phyloP scores from a whole-genome alignment of 2,329 filamentous ascomycete species.

The Pezicula neosporulosa region DNA sequence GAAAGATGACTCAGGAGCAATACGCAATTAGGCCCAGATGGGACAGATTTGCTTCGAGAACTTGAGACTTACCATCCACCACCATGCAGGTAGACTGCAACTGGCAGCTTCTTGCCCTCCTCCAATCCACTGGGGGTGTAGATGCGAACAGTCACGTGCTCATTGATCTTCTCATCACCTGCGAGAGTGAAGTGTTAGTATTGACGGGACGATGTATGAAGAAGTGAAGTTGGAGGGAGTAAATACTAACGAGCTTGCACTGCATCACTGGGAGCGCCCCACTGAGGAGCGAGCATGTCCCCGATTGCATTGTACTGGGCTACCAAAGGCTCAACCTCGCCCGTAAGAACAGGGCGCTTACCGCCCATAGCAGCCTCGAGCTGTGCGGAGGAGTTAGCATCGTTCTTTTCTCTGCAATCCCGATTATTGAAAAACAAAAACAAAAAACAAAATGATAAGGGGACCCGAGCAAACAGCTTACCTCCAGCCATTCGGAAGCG shows the following conservation, averaged over 20 bases:
- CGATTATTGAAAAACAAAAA: too few relatives aligned
- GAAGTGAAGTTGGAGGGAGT: not conserved
- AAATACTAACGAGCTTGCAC: not conserved
- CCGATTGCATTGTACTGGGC: slow-evolving; percentile 12
- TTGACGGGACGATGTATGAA: not conserved
- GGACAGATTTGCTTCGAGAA: too few relatives aligned
- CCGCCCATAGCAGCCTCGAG: slow-evolving; percentile 16
- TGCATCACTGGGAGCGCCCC: slow-evolving; percentile 10
- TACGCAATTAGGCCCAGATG: too few relatives aligned
- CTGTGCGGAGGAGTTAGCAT: slow-evolving; percentile 5
- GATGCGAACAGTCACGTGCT: slow-evolving; percentile 18
- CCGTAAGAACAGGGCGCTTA: slow-evolving; percentile 10
- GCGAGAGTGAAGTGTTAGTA: slow-evolving; percentile 3
- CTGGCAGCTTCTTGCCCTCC: slow-evolving; percentile 21
- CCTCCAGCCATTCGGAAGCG: slow-evolving; percentile 19
- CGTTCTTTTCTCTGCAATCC: not conserved
- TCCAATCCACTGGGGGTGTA: slow-evolving; percentile 15
- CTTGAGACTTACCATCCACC: slow-evolving; percentile 24
- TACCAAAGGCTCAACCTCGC: slow-evolving; percentile 11
- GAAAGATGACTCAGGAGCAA: too few relatives aligned
- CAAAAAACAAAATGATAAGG: too few relatives aligned
- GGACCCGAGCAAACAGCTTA: too few relatives aligned
- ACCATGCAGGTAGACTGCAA: slow-evolving; percentile 32
- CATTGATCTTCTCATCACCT: slow-evolving; percentile 11
- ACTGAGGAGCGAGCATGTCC: slow-evolving; percentile 9